Evolutionary conservation across 345 rosid species (phyloP).

Genomic region (Sisymbrium irio): DNA sequence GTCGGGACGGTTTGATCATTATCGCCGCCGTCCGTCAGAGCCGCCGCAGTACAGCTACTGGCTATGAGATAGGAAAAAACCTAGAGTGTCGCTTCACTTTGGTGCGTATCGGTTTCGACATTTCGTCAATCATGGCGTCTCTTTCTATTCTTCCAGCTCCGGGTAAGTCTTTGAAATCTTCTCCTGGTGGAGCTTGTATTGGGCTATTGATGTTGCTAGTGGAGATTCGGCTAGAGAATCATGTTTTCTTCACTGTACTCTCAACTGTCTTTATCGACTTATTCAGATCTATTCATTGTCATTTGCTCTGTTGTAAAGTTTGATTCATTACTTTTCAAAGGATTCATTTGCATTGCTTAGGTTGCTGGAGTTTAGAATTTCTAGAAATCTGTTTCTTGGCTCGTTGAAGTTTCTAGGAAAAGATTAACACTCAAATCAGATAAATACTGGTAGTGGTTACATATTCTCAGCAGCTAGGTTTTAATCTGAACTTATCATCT

Average conservation of each 20-base stretch:
- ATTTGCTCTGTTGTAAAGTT: not conserved
- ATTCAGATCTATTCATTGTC: not conserved
- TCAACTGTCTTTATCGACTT: not conserved
- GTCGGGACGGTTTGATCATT: not conserved
- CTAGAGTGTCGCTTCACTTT: conserved; percentile 13
- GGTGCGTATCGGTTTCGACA: conserved; percentile 1
- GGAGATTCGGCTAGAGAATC: not conserved
- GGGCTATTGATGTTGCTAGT: not conserved
- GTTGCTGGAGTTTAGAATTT: not conserved
- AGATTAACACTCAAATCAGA: not conserved
- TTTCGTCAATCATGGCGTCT: conserved; percentile 22
- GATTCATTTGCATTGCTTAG: not conserved
- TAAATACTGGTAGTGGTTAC: not conserved
- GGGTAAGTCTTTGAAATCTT: not conserved
- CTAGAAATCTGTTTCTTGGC: not conserved
- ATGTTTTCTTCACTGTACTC: not conserved
- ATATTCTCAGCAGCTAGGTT: not conserved
- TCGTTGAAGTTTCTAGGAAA: not conserved
- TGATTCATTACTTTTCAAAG: not conserved
- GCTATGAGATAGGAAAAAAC: not conserved
- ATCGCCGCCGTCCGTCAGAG: not conserved
- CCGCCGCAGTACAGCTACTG: not conserved
- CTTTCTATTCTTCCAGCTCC: conserved; percentile 17
- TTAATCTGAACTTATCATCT: not conserved
- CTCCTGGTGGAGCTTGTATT: not conserved